Conservation (phyloP, 2,329 filamentous ascomycete genomes). For the Hymenoscyphus fructigenus region DNA sequence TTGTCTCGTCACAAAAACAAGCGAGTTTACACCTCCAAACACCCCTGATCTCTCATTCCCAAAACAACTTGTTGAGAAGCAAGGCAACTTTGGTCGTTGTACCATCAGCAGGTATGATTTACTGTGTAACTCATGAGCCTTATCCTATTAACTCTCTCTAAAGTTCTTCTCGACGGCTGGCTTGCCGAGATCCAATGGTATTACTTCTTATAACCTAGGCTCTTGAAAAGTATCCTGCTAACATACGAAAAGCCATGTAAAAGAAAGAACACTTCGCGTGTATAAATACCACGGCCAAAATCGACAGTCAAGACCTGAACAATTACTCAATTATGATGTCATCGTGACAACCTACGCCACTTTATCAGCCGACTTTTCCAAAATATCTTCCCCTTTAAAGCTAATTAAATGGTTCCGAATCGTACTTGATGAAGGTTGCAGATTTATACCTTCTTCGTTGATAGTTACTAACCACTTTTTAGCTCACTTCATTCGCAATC, state of each 20-base stretch:
- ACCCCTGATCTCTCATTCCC: too few species aligned
- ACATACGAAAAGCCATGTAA: too few species aligned
- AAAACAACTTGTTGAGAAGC: too few species aligned
- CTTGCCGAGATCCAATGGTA: too few species aligned
- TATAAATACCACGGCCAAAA: slow-evolving; percentile 40
- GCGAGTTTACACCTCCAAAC: too few species aligned
- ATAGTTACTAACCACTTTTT: not conserved
- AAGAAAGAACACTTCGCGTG: slow-evolving; percentile 19
- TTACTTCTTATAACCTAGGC: too few species aligned
- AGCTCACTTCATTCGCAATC: slow-evolving; percentile 52
- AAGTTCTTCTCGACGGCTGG: too few species aligned
- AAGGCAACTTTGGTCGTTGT: slow-evolving; percentile 44
- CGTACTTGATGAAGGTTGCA: slow-evolving; percentile 47
- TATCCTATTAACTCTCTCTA: too few species aligned
- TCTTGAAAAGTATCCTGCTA: too few species aligned
- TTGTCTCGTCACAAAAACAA: slow-evolving; percentile 30
- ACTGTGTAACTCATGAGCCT: too few species aligned
- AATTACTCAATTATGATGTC: slow-evolving; percentile 40
- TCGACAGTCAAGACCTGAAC: slow-evolving; percentile 29
- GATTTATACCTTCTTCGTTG: too few species aligned
- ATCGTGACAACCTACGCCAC: slow-evolving; percentile 51
- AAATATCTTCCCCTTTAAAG: slow-evolving; percentile 32
- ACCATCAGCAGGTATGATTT: slow-evolving; percentile 23
- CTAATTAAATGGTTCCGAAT: slow-evolving; percentile 44
- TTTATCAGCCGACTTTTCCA: slow-evolving; percentile 39